These are phyloP conservation scores for Russula brevipes DNA, from an alignment of 768 basidiomycete genomes.

Conservation along the genomic window DNA sequence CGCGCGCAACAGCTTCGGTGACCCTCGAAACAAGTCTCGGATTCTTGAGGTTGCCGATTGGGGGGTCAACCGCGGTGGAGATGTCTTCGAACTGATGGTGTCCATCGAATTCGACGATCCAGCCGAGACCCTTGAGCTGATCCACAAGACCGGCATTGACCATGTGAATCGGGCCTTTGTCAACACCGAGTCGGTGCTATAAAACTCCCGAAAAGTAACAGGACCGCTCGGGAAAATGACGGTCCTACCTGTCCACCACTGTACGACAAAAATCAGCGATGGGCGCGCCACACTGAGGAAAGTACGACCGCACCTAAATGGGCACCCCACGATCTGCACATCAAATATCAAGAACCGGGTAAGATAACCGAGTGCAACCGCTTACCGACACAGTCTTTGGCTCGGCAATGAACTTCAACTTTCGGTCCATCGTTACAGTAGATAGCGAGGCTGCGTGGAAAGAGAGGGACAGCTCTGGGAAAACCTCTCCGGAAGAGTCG, in stretches of 20 bases:
- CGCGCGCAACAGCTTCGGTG: slow-evolving; percentile 68
- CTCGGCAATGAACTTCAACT: slow-evolving; percentile 47
- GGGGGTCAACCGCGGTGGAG: slow-evolving; percentile 57
- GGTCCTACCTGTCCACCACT: slow-evolving; percentile 63
- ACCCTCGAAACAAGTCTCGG: slow-evolving; percentile 84
- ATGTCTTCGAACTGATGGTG: slow-evolving; percentile 86
- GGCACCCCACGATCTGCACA: slow-evolving; percentile 83
- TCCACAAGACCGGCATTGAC: slow-evolving; percentile 79
- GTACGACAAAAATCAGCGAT: slow-evolving; percentile 14
- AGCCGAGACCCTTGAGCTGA: slow-evolving; percentile 75
- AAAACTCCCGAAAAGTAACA: slow-evolving; percentile 18
- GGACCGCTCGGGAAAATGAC: slow-evolving; percentile 16
- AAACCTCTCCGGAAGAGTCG: neutral
- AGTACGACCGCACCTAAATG: slow-evolving; percentile 69
- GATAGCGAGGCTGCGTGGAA: neutral
- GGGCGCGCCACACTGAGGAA: neutral
- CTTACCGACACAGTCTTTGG: slow-evolving; percentile 73
- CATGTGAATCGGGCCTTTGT: slow-evolving; percentile 83
- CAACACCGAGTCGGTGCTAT: slow-evolving; percentile 75
- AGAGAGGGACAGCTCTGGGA: neutral
- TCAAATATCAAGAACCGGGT: slow-evolving; percentile 16
- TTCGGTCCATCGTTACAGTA: neutral
- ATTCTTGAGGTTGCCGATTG: slow-evolving; percentile 86
- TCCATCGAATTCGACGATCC: slow-evolving; percentile 86
- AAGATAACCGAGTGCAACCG: neutral